A percentile compares a stretch with the other conserved stretches of the same genome.
Conservation (phyloP, 2,329 filamentous ascomycete species). For the Fusarium vanettenii region DNA sequence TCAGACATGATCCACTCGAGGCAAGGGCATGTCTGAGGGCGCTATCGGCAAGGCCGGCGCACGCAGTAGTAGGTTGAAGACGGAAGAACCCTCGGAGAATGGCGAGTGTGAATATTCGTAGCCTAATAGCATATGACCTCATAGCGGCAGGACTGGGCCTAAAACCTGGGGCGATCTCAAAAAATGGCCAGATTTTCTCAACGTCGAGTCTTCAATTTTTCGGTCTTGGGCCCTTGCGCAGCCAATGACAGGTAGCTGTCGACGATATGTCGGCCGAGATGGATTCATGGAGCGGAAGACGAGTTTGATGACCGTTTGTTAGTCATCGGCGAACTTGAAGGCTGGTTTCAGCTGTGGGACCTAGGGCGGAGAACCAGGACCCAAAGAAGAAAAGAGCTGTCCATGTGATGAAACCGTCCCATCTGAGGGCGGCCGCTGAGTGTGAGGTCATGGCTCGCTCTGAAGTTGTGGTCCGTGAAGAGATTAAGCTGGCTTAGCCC, state of each 20-base stretch:
- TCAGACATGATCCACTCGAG: slow-evolving; percentile 2
- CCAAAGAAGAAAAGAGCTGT: slow-evolving; percentile 35
- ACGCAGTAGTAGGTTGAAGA: background rate
- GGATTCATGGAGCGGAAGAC: slow-evolving; percentile 3
- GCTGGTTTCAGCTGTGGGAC: slow-evolving; percentile 31
- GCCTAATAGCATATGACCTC: slow-evolving; percentile 38
- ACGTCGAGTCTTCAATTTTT: slow-evolving; percentile 8
- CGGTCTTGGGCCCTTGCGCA: background rate
- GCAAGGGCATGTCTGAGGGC: background rate
- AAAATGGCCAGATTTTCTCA: slow-evolving; percentile 18
- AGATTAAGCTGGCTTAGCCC: slow-evolving; percentile 2
- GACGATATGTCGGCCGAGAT: slow-evolving; percentile 34
- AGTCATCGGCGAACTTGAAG: slow-evolving; percentile 22
- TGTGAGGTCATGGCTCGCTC: background rate
- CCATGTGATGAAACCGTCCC: slow-evolving; percentile 8
- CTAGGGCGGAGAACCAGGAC: slow-evolving; percentile 27
- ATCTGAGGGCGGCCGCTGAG: background rate
- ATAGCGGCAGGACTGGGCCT: slow-evolving; percentile 32
- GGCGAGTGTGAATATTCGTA: background rate
- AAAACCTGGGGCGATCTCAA: slow-evolving; percentile 36
- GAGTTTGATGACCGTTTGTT: slow-evolving; percentile 2
- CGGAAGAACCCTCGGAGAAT: background rate
- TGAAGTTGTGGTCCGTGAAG: background rate
- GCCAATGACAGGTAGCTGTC: slow-evolving; percentile 23
- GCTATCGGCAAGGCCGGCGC: slow-evolving; percentile 25